A percentile compares a stretch with the other conserved stretches of the same genome.
These are phyloP conservation scores for Globisporangium paddicum DNA, from an alignment of 352 stramenopile genomes.

Conservation along the genomic window DNA sequence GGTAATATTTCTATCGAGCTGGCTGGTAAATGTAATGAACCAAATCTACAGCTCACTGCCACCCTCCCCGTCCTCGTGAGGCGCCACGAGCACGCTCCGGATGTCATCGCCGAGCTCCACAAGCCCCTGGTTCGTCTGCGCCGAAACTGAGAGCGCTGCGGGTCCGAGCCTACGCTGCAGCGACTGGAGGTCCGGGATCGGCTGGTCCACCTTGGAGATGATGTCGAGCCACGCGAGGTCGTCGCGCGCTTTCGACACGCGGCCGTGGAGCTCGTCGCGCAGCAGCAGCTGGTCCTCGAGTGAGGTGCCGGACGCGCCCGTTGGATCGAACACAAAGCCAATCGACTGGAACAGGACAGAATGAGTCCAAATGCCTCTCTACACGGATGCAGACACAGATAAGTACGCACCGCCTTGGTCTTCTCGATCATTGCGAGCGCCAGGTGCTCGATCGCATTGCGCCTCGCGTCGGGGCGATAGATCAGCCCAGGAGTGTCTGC, in stretches of 20 bases:
- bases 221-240: slow-evolving; percentile 80
- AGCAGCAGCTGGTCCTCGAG: slow-evolving; percentile 60
- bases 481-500: slow-evolving; percentile 75
- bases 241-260: slow-evolving; percentile 32
- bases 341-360: no score
- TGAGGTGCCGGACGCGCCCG: slow-evolving; percentile 53
- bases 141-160: slow-evolving; percentile 37
- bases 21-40: background rate
- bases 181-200: slow-evolving; percentile 28
- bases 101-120: slow-evolving; percentile 52
- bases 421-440: slow-evolving; percentile 75
- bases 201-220: slow-evolving; percentile 81
- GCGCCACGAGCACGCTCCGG: slow-evolving; percentile 38
- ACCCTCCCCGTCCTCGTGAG: background rate
- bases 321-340: slow-evolving; percentile 84
- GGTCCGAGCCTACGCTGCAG: slow-evolving; percentile 30
- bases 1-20: no score
- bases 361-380: background rate
- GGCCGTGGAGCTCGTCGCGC: slow-evolving; percentile 61
- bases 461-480: slow-evolving; percentile 51
- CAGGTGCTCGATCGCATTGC: slow-evolving; percentile 73
- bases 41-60: background rate
- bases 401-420: slow-evolving; percentile 43
- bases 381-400: background rate
- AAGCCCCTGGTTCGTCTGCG: slow-evolving; percentile 75